phyloP scores from a whole-genome alignment of 2,329 filamentous ascomycete species.

The Diaporthe velutina region DNA sequence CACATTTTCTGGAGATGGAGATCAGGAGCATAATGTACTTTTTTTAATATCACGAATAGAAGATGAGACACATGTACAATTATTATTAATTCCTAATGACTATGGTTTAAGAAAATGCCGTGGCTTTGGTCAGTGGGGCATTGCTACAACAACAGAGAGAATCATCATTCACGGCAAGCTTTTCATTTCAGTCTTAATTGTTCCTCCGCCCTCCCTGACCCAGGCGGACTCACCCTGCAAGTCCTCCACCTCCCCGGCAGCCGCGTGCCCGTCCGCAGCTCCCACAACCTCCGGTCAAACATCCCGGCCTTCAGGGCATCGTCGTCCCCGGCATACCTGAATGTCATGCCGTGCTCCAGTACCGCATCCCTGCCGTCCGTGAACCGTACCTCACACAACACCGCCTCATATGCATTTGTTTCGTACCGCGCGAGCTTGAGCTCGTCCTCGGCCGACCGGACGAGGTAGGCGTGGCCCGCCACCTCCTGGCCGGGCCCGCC shows the following conservation, averaged over 20 bases:
- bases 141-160: not conserved
- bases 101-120: fast-evolving
- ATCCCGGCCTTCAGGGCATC: not conserved
- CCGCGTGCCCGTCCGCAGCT: not conserved
- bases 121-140: not conserved
- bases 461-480: not conserved
- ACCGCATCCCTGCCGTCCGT: not conserved
- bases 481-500: not conserved
- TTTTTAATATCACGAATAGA: not conserved
- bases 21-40: not conserved
- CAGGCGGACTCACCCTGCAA: not conserved
- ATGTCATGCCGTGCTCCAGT: not conserved
- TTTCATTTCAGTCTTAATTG: not conserved
- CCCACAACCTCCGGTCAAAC: slow-evolving; percentile 2
- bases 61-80: not conserved
- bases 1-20: not conserved
- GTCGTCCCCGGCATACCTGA: not conserved
- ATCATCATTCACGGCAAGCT: too few relatives aligned
- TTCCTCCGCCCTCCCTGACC: not conserved
- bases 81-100: too few relatives aligned
- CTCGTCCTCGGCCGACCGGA: not conserved
- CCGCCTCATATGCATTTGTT: not conserved
- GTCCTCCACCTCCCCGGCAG: not conserved
- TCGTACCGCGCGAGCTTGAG: slow-evolving; percentile 1
- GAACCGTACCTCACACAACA: not conserved